Evolutionary conservation across 352 stramenopile genomes (phyloP).

Genomic region (Phytophthora aleatoria): DNA sequence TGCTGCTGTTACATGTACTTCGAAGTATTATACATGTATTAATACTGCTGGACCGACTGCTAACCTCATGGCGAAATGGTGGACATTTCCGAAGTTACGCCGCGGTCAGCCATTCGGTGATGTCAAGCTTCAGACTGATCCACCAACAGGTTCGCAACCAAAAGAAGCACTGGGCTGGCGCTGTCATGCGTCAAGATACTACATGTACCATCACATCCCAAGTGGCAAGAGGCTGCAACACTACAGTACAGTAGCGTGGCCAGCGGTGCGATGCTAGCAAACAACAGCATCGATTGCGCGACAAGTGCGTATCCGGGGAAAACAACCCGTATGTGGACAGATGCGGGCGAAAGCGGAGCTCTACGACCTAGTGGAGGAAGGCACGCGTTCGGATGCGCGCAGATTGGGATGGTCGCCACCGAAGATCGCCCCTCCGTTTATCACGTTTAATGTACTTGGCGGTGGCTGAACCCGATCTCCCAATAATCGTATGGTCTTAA

Average conservation of each 20-base stretch:
- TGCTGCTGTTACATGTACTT: not conserved
- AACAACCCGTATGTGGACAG: too few relatives aligned
- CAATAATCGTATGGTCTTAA: conserved; percentile 16
- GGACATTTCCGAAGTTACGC: not conserved
- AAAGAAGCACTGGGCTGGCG: too few relatives aligned
- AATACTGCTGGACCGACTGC: too few relatives aligned
- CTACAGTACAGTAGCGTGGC: too few relatives aligned
- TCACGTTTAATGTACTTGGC: not conserved
- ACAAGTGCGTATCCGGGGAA: conserved; percentile 1
- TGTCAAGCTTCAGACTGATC: conserved; percentile 1
- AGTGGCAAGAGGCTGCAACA: too few relatives aligned
- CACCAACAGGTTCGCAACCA: too few relatives aligned
- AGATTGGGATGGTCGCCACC: not conserved
- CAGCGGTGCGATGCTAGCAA: not conserved
- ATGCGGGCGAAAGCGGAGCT: conserved; percentile 1
- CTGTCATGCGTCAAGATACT: conserved; percentile 13
- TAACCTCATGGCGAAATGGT: not conserved
- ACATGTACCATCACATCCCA: conserved; percentile 7
- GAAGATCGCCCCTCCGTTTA: not conserved
- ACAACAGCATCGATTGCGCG: conserved; percentile 1
- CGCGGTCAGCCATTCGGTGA: conserved; percentile 7
- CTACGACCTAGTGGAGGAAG: conserved; percentile 15
- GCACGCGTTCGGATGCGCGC: conserved; percentile 19
- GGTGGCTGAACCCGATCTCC: conserved; percentile 10
- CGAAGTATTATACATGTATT: too few relatives aligned